A percentile compares a stretch with the other conserved stretches of the same genome.
These are phyloP conservation scores for Vaccinium myrtillus DNA, from an alignment of 148 eudicot species.

Conservation along the genomic window DNA sequence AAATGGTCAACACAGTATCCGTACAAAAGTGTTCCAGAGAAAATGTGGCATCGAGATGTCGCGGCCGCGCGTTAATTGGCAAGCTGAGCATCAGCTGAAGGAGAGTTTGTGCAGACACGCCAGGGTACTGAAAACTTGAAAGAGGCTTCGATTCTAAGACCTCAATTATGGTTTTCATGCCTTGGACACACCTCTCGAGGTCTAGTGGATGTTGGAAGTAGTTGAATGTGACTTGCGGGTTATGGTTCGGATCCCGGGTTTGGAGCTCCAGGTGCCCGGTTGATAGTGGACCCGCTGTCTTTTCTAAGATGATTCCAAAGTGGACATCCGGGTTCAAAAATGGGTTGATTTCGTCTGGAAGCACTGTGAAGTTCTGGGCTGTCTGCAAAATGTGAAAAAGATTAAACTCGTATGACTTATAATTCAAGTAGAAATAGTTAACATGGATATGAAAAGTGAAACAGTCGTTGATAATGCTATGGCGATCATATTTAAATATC, in stretches of 20 bases:
- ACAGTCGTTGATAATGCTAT: no score
- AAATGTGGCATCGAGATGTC: slow-evolving; percentile 25
- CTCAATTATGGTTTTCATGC: slow-evolving; percentile 43
- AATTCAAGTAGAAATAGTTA: no score
- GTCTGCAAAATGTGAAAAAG: not conserved
- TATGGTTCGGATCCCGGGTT: slow-evolving; percentile 38
- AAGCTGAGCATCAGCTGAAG: slow-evolving; percentile 30
- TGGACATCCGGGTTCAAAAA: not conserved
- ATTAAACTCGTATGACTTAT: not conserved
- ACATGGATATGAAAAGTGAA: not conserved
- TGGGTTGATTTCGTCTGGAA: not conserved
- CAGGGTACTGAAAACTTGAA: slow-evolving; percentile 35
- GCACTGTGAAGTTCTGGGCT: not conserved
- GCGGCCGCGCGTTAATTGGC: slow-evolving; percentile 31
- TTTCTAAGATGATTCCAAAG: slow-evolving; percentile 43
- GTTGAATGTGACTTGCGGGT: slow-evolving; percentile 55
- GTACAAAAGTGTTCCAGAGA: slow-evolving; percentile 50
- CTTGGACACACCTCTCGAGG: slow-evolving; percentile 41
- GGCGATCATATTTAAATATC: not conserved
- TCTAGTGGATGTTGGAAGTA: slow-evolving; percentile 53
- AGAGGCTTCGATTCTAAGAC: slow-evolving; percentile 41
- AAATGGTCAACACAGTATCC: slow-evolving; percentile 65
- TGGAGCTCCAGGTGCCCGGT: slow-evolving; percentile 37
- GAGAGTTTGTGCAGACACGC: slow-evolving; percentile 33
- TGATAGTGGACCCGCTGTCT: slow-evolving; percentile 40